These are phyloP conservation scores for Penicillium macrosclerotiorum DNA, from an alignment of 495 filamentous ascomycete species.

Conservation along the genomic window DNA sequence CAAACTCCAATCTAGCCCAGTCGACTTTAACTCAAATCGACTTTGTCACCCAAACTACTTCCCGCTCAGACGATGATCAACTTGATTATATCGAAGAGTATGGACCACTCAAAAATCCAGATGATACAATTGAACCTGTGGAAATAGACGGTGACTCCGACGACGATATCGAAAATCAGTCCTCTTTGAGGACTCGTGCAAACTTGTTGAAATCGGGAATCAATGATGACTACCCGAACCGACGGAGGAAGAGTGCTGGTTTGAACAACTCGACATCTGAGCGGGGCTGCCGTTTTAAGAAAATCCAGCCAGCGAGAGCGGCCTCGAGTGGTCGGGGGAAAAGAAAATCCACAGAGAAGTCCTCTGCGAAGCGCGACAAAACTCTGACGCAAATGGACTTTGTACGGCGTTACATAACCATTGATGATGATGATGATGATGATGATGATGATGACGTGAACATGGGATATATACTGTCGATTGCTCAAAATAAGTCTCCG, in stretches of 20 bases:
- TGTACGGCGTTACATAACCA: constrained; percentile 38
- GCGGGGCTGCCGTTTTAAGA: constrained; percentile 5
- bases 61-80: constrained; percentile 28
- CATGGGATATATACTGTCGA: constrained; percentile 33
- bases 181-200: constrained; percentile 14
- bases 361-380: constrained; percentile 31
- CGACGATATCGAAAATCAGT: constrained; percentile 25
- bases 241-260: constrained; percentile 13
- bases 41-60: constrained; percentile 31
- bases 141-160: constrained; percentile 28
- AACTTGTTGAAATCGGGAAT: constrained; percentile 19
- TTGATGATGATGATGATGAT: constrained; percentile 38
- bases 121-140: constrained; percentile 17
- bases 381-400: constrained; percentile 51
- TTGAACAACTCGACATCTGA: background rate
- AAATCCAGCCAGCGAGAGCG: constrained; percentile 18
- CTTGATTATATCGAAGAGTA: constrained; percentile 31
- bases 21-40: constrained; percentile 47
- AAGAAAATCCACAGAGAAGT: constrained; percentile 23
- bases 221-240: constrained; percentile 17
- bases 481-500: constrained; percentile 20
- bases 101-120: background rate
- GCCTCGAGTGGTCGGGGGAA: constrained; percentile 19
- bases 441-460: constrained; percentile 37
- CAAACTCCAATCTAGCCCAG: constrained; percentile 22